Conservation (phyloP, 1,139 yeast genomes). For the Sugiyamaella pinicola region DNA sequence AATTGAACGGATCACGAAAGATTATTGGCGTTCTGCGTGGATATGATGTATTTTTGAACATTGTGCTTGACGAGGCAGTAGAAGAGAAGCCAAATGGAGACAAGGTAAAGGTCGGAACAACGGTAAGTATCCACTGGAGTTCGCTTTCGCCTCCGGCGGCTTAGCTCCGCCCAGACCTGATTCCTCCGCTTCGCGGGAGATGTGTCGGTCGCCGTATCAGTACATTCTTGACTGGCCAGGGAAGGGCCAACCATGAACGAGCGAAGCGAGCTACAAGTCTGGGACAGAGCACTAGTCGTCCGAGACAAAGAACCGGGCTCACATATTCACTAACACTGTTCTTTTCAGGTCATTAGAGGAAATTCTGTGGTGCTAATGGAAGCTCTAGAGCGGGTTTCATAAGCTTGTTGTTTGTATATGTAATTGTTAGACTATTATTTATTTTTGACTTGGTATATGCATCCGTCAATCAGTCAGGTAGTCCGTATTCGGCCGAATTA, state of each 20-base stretch:
- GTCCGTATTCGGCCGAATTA: background rate
- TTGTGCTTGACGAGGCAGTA: constrained; percentile 72
- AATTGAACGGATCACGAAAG: constrained; percentile 72
- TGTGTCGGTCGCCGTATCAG: too few relatives aligned
- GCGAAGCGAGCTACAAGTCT: too few relatives aligned
- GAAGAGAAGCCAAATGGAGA: constrained; percentile 60
- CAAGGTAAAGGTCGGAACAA: constrained; percentile 56
- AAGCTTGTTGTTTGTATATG: constrained; percentile 6
- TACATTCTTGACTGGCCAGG: too few relatives aligned
- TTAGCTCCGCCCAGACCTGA: too few relatives aligned
- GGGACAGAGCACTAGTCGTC: too few relatives aligned
- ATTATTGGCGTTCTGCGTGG: constrained; percentile 76
- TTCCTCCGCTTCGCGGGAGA: too few relatives aligned
- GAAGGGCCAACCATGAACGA: too few relatives aligned
- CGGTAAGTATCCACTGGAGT: constrained; percentile 48
- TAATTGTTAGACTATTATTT: background rate
- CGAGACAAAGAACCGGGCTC: too few relatives aligned
- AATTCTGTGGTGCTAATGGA: constrained; percentile 49
- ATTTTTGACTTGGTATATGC: too few relatives aligned
- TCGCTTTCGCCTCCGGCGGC: too few relatives aligned
- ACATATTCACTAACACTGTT: constrained; percentile 9
- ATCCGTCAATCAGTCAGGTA: too few relatives aligned
- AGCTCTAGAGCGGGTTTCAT: constrained; percentile 37
- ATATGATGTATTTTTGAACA: constrained; percentile 74
- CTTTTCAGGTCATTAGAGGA: constrained; percentile 48